phyloP scores from a whole-genome alignment of 2,329 filamentous ascomycete genomes.

The Nemania serpens region DNA sequence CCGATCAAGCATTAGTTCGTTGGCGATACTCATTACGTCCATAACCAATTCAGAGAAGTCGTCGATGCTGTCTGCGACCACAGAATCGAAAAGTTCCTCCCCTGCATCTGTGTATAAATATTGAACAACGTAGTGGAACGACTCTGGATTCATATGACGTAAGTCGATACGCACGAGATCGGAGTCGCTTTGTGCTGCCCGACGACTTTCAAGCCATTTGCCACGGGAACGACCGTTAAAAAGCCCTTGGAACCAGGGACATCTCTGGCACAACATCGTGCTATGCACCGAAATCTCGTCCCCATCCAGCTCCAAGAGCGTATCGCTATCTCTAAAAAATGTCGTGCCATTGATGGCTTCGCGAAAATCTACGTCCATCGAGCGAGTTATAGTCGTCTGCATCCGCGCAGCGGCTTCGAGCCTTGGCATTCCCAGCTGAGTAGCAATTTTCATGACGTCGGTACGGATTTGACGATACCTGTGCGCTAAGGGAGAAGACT shows the following conservation, averaged over 20 bases:
- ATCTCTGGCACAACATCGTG: conserved; percentile 77
- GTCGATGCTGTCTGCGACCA: conserved; percentile 73
- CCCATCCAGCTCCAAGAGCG: conserved; percentile 77
- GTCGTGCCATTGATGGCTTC: conserved; percentile 67
- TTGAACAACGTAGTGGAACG: conserved; percentile 78
- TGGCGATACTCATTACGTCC: conserved; percentile 86
- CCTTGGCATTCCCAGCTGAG: conserved; percentile 68
- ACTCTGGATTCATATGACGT: conserved; percentile 73
- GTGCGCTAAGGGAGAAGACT: conserved; percentile 66
- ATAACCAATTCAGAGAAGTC: conserved; percentile 88
- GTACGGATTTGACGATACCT: conserved; percentile 79
- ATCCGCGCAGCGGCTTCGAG: conserved; percentile 79
- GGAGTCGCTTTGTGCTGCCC: conserved; percentile 50
- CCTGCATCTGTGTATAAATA: conserved; percentile 86
- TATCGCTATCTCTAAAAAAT: conserved; percentile 81
- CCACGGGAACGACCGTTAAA: conserved; percentile 88
- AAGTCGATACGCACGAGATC: conserved; percentile 74
- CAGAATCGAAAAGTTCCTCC: conserved; percentile 77
- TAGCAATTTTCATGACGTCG: conserved; percentile 87
- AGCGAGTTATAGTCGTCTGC: conserved; percentile 68
- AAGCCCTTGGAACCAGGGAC: conserved; percentile 88
- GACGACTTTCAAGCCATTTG: conserved; percentile 77
- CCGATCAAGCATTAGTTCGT: conserved; percentile 94
- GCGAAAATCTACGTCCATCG: conserved; percentile 71
- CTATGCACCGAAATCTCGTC: conserved; percentile 77